Evolutionary conservation across 1,284 basidiomycete species (phyloP).

Genomic region (Prillingera fragicola): DNA sequence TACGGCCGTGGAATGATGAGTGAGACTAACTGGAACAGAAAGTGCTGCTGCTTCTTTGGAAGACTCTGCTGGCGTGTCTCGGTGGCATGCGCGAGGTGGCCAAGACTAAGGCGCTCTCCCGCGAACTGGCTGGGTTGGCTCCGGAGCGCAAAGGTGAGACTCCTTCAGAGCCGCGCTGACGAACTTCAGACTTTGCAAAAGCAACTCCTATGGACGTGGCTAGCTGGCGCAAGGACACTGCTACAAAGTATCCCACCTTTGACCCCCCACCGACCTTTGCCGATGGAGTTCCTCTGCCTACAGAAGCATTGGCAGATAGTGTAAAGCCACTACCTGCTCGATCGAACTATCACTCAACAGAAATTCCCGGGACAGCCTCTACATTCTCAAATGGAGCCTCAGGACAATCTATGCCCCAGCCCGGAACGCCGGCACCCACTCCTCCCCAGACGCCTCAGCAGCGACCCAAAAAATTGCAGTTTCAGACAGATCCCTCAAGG

Average conservation of each 20-base stretch:
- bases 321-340: conserved; percentile 88
- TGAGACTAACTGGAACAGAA: too few species aligned
- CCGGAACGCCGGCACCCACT: conserved; percentile 79
- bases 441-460: conserved; percentile 69
- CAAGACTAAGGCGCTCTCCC: conserved; percentile 75
- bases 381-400: too few species aligned
- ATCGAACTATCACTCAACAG: conserved; percentile 69
- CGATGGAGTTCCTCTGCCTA: conserved; percentile 35
- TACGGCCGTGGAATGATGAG: conserved; percentile 44
- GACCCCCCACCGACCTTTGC: conserved; percentile 55
- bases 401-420: conserved; percentile 46
- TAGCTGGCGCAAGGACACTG: conserved; percentile 77
- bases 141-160: conserved; percentile 55
- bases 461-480: conserved; percentile 97
- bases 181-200: conserved; percentile 59
- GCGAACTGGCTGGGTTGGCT: conserved; percentile 72
- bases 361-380: conserved; percentile 32
- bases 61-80: conserved; percentile 83
- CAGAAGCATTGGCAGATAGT: conserved; percentile 72
- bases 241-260: conserved; percentile 91
- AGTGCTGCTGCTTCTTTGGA: conserved; percentile 91
- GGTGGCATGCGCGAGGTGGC: conserved; percentile 83
- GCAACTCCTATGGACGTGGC: conserved; percentile 84
- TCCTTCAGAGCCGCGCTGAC: conserved; percentile 2
- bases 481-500: conserved; percentile 90